Evolutionary conservation across 2,329 filamentous ascomycete genomes (phyloP).

Genomic region (Claviceps citrina): DNA sequence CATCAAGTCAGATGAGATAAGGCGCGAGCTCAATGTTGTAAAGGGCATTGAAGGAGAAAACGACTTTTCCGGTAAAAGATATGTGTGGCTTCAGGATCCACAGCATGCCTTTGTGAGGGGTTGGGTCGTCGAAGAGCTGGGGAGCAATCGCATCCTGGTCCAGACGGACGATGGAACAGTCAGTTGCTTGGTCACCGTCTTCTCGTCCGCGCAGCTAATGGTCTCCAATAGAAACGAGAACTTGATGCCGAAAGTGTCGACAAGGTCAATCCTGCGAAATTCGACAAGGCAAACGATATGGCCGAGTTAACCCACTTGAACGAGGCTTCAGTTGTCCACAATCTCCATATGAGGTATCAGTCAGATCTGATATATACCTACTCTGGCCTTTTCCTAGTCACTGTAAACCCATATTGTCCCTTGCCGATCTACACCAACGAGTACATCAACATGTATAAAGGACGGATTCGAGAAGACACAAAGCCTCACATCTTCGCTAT

Average conservation of each 20-base stretch:
- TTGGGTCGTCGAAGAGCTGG: constrained; percentile 73
- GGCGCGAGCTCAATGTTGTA: constrained; percentile 38
- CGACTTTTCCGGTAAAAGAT: constrained; percentile 96
- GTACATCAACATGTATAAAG: constrained; percentile 97
- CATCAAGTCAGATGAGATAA: constrained; percentile 74
- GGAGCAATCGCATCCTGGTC: constrained; percentile 55
- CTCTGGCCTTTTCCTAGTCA: constrained; percentile 89
- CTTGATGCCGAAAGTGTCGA: constrained; percentile 78
- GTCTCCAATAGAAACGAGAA: constrained; percentile 54
- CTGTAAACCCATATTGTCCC: constrained; percentile 90
- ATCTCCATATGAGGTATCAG: constrained; percentile 87
- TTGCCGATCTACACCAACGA: constrained; percentile 92
- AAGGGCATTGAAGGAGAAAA: constrained; percentile 87
- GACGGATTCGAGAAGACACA: constrained; percentile 77
- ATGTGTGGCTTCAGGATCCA: constrained; percentile 89
- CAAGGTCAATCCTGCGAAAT: constrained; percentile 98
- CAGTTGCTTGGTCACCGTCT: constrained; percentile 21
- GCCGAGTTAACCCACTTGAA: constrained; percentile 95
- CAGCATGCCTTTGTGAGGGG: constrained; percentile 81
- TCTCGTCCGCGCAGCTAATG: constrained; percentile 9
- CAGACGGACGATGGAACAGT: constrained; percentile 89
- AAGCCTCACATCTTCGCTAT: constrained; percentile 96
- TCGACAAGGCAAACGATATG: constrained; percentile 99
- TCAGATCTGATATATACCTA: constrained; percentile 97
- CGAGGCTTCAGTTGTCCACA: constrained; percentile 94